These are phyloP conservation scores for Phlyctochytrium arcticum DNA, from an alignment of 192 early-diverging fungal genomes.

Conservation along the genomic window DNA sequence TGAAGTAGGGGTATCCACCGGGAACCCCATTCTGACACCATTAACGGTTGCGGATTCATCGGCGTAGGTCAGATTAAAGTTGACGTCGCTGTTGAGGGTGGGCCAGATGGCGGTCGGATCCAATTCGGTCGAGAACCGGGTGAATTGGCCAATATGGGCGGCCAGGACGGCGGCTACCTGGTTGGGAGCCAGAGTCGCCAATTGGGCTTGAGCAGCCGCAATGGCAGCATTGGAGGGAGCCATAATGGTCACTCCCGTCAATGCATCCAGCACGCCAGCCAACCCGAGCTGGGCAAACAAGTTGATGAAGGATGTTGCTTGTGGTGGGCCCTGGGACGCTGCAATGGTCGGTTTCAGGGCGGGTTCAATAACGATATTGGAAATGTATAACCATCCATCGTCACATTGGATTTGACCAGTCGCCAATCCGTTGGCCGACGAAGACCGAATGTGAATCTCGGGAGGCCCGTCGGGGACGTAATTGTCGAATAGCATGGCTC, in stretches of 20 bases:
- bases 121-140: slow-evolving; percentile 13
- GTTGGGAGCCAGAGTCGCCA: slow-evolving; percentile 14
- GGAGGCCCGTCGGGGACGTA: slow-evolving; percentile 11
- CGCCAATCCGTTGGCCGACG: background rate
- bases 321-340: background rate
- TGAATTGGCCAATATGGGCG: slow-evolving; percentile 22
- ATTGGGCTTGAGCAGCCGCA: slow-evolving; percentile 14
- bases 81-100: background rate
- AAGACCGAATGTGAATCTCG: slow-evolving; percentile 16
- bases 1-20: slow-evolving; percentile 17
- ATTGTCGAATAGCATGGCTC: slow-evolving; percentile 19
- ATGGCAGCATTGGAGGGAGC: slow-evolving; percentile 32
- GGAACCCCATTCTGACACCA: background rate
- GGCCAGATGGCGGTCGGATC: background rate
- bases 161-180: slow-evolving; percentile 32
- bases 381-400: slow-evolving; percentile 19
- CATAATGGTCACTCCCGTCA: slow-evolving; percentile 27
- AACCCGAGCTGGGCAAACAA: slow-evolving; percentile 1
- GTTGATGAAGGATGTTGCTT: background rate
- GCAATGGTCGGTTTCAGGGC: slow-evolving; percentile 4
- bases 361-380: slow-evolving; percentile 7
- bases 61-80: background rate
- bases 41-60: slow-evolving; percentile 1
- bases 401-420: slow-evolving; percentile 8
- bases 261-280: slow-evolving; percentile 12